These are phyloP conservation scores for Botrytis medusae DNA, from an alignment of 2,329 filamentous ascomycete genomes.

Conservation along the genomic window DNA sequence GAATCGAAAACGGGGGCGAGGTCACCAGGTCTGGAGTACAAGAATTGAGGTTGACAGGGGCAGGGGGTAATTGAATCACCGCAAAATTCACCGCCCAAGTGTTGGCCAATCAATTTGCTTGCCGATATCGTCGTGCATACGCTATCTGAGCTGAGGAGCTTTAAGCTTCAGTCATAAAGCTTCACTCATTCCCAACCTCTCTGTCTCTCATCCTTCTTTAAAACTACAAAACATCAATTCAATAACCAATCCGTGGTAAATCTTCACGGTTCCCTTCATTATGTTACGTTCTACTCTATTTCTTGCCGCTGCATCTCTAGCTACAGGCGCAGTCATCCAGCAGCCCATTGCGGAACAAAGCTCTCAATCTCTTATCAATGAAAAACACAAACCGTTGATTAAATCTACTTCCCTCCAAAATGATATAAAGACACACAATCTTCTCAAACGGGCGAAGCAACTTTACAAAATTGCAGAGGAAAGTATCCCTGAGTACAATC, in stretches of 20 bases:
- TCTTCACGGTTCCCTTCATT: constrained; percentile 1
- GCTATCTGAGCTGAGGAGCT: background rate
- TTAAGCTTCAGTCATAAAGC: constrained; percentile 2
- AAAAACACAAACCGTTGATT: constrained; percentile 39
- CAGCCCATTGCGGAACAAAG: constrained; percentile 26
- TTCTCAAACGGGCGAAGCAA: constrained; percentile 58
- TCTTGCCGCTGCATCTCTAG: constrained; percentile 23
- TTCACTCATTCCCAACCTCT: constrained; percentile 15
- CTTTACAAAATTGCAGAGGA: constrained; percentile 63
- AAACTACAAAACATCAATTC: constrained; percentile 1
- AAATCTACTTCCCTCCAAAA: constrained; percentile 56
- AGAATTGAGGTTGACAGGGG: constrained; percentile 4
- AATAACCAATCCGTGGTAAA: background rate
- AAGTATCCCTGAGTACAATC: constrained; percentile 59
- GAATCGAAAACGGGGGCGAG: background rate
- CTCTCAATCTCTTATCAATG: constrained; percentile 31
- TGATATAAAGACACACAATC: constrained; percentile 54
- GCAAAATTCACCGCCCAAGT: background rate
- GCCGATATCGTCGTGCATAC: constrained; percentile 14
- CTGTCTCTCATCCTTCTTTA: background rate
- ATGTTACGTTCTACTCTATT: constrained; percentile 19
- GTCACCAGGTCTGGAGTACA: background rate
- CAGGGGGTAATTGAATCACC: background rate
- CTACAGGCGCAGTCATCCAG: constrained; percentile 27
- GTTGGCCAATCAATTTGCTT: background rate